These are phyloP conservation scores for Eucalyptus marginata DNA, from an alignment of 345 rosid species.

Conservation along the genomic window DNA sequence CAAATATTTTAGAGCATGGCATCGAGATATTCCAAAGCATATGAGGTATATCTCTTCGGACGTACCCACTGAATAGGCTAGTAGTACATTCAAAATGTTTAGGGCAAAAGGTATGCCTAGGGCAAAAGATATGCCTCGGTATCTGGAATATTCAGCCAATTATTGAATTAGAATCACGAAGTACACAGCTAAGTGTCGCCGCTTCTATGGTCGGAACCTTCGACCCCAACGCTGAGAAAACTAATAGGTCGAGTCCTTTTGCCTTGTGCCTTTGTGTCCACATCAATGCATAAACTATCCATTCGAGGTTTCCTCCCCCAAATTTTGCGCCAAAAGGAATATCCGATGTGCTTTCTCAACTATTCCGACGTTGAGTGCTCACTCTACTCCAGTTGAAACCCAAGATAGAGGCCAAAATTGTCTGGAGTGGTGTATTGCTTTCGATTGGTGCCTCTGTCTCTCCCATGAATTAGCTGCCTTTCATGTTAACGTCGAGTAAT, in stretches of 20 bases:
- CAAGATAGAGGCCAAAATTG: neutral
- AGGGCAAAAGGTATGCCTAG: neutral
- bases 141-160: neutral
- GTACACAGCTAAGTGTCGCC: neutral
- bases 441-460: neutral
- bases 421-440: neutral
- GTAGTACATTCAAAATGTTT: neutral
- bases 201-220: neutral
- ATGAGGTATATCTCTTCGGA: neutral
- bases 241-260: neutral
- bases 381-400: neutral
- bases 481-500: neutral
- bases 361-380: neutral
- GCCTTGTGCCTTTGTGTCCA: neutral
- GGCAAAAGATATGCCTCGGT: neutral
- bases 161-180: neutral
- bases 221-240: neutral
- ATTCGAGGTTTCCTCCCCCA: neutral
- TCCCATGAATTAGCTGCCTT: neutral
- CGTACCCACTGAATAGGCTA: no score
- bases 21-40: neutral
- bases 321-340: neutral
- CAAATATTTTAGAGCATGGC: neutral
- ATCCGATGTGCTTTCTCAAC: neutral
- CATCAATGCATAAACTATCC: neutral